These are phyloP conservation scores for Lecanicillium sp. DNA, from an alignment of 2,329 filamentous ascomycete genomes.

Conservation along the genomic window DNA sequence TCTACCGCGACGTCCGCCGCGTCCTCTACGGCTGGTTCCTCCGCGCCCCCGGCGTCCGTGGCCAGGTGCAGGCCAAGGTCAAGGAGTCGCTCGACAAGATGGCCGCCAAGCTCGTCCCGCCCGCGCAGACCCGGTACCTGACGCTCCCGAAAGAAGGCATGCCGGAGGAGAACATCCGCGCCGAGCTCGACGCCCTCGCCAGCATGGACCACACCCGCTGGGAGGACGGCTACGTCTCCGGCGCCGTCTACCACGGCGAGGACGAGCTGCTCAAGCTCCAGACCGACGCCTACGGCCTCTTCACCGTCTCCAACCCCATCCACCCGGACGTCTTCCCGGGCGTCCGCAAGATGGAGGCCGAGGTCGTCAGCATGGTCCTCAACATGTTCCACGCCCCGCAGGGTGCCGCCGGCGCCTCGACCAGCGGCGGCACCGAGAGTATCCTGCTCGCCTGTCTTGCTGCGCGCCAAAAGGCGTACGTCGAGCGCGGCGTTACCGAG, in stretches of 20 bases:
- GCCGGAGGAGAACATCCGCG: constrained; percentile 68
- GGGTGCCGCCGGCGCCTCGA: constrained; percentile 82
- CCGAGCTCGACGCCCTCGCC: constrained; percentile 72
- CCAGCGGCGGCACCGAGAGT: constrained; percentile 89
- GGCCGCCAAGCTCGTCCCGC: constrained; percentile 75
- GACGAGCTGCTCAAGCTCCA: constrained; percentile 75
- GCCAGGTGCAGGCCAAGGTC: constrained; percentile 79
- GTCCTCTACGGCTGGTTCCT: constrained; percentile 81
- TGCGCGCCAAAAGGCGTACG: constrained; percentile 81
- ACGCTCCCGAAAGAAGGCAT: constrained; percentile 78
- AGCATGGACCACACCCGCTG: constrained; percentile 90
- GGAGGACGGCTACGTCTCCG: constrained; percentile 93
- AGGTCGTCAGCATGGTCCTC: constrained; percentile 92
- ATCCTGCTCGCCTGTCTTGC: constrained; percentile 93
- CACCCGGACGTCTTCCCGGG: constrained; percentile 98
- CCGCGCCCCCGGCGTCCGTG: constrained; percentile 76
- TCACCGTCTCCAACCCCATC: constrained; percentile 93
- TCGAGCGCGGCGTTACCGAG: constrained; percentile 80
- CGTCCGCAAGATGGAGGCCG: constrained; percentile 98
- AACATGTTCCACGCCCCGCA: constrained; percentile 82
- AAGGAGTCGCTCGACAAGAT: constrained; percentile 73
- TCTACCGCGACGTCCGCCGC: constrained; percentile 66
- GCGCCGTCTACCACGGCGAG: constrained; percentile 94
- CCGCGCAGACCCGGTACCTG: constrained; percentile 65
- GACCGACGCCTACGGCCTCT: constrained; percentile 87